These are phyloP conservation scores for Adansonia madagascariensis DNA, from an alignment of 441 rosid species.

Conservation along the genomic window DNA sequence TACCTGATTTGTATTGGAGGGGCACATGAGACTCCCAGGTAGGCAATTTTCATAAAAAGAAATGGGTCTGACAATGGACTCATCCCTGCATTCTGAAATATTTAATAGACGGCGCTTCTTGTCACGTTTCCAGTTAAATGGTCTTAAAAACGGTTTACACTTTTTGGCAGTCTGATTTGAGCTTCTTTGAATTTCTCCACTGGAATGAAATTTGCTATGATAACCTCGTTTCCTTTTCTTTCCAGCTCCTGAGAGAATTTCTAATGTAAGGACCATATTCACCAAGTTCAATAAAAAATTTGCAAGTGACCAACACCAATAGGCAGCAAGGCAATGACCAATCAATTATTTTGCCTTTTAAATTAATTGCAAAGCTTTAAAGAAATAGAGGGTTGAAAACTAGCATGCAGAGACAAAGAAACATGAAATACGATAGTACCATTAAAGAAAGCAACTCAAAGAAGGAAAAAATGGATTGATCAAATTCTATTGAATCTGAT, in stretches of 20 bases:
- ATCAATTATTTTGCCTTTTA: background rate
- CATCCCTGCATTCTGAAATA: conserved; percentile 32
- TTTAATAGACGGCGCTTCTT: conserved; percentile 40
- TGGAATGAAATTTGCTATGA: conserved; percentile 27
- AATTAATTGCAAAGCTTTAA: conserved; percentile 10
- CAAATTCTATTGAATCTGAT: background rate
- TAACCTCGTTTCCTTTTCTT: conserved; percentile 47
- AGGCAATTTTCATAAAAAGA: conserved; percentile 28
- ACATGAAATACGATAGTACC: background rate
- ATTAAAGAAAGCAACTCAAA: background rate
- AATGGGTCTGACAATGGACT: conserved; percentile 16
- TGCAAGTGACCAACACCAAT: background rate
- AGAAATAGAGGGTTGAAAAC: background rate
- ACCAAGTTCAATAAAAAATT: conserved; percentile 2
- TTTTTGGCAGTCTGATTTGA: conserved; percentile 28
- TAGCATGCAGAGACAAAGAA: background rate
- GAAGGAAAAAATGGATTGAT: background rate
- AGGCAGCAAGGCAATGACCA: background rate
- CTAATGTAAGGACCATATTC: background rate
- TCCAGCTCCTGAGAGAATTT: conserved; percentile 30
- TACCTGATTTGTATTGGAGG: conserved; percentile 16
- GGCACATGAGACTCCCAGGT: conserved; percentile 30
- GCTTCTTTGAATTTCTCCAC: conserved; percentile 25
- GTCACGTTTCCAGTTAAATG: conserved; percentile 51
- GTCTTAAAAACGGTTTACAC: conserved; percentile 48